Base-by-base conservation (phyloP, 2,329 filamentous ascomycete genomes). In the Trichoderma arundinaceum region DNA sequence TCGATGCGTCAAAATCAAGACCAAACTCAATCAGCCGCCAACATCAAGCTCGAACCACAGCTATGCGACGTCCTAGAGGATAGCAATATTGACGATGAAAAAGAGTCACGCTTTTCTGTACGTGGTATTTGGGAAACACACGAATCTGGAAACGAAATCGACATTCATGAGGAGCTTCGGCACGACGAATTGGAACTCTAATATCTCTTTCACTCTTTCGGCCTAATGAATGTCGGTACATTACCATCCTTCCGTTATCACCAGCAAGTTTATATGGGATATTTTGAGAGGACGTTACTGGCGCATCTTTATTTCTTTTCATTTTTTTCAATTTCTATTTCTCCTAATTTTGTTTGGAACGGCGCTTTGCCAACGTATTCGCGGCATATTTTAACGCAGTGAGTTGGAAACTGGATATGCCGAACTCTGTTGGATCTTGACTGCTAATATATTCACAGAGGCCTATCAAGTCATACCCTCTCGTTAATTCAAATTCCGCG, bases 41-140 rank as follows among this genome's bases (percentile, higher is more conserved):
- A 59, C 39, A 52, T 73, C 35, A 76, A 77, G 59, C 57, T 70
- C 9, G 72, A 77, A 28, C 59, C 68, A 10, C 72, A 74, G 17
- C 61, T 71, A 8, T 70, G 71, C 43, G 74, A 75, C 3, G 66
- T 68, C 15, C 67, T 71, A n/a, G 72, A 73, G 3, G 58, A 60
- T 15, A 65, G 19, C 7, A 62, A 68, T 6, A 58, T 70, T 13
- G 66, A 66, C 28, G 71, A 71, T 15, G 67, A 60, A 38, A 77
- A 76, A 56, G 72, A 75, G 19, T 43, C 71, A 13, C 56, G 44
- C 17, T 69, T 74, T 22, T 6, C 43, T 17, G 28, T 62, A 46
- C 48, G 58, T 32, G 63, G 68, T 22, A 52, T 71, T 35, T 76
- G 74, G 74, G 68, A 69, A 28, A 28, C 73, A 15, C 70, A 71